Percentiles rank a stretch among this genome's conserved stretches.
These are phyloP conservation scores for Phyllosticta ampelicida DNA, from an alignment of 2,329 filamentous ascomycete species.

Conservation along the genomic window DNA sequence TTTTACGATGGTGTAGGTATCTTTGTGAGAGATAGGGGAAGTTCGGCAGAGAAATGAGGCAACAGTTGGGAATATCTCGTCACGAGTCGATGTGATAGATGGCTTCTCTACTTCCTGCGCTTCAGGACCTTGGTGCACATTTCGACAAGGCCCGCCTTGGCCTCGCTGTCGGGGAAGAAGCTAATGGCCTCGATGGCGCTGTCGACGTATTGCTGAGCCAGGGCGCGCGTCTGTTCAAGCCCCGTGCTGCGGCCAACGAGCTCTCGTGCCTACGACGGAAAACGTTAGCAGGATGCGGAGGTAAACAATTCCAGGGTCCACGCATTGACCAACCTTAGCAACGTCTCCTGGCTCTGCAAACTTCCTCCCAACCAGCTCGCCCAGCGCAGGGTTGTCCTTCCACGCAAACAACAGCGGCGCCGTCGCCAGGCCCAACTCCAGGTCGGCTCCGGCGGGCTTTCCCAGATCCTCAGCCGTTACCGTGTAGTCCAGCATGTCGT, in stretches of 20 bases:
- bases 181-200: slow-evolving; percentile 78
- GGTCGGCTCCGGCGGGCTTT: slow-evolving; percentile 87
- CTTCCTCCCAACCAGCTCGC: slow-evolving; percentile 81
- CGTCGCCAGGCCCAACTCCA: slow-evolving; percentile 87
- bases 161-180: slow-evolving; percentile 84
- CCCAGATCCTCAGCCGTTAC: slow-evolving; percentile 73
- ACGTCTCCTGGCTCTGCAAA: slow-evolving; percentile 80
- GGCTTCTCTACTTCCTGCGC: slow-evolving; percentile 59
- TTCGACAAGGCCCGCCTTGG: slow-evolving; percentile 80
- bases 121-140: slow-evolving; percentile 92
- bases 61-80: no score
- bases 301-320: background rate
- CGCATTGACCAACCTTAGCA: slow-evolving; percentile 52
- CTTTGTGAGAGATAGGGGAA: no score
- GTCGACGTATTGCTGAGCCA: slow-evolving; percentile 84
- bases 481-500: slow-evolving; percentile 97
- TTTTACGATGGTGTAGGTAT: no score
- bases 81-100: background rate
- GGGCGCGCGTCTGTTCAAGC: slow-evolving; percentile 78
- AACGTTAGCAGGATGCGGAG: background rate
- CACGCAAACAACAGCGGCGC: slow-evolving; percentile 92
- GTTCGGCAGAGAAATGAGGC: no score
- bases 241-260: slow-evolving; percentile 76
- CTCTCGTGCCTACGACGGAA: slow-evolving; percentile 58
- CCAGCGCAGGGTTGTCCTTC: slow-evolving; percentile 77